A percentile compares a stretch with the other conserved stretches of the same genome.
Conservation (phyloP, 441 rosid genomes). For the Arabidopsis hybrid region DNA sequence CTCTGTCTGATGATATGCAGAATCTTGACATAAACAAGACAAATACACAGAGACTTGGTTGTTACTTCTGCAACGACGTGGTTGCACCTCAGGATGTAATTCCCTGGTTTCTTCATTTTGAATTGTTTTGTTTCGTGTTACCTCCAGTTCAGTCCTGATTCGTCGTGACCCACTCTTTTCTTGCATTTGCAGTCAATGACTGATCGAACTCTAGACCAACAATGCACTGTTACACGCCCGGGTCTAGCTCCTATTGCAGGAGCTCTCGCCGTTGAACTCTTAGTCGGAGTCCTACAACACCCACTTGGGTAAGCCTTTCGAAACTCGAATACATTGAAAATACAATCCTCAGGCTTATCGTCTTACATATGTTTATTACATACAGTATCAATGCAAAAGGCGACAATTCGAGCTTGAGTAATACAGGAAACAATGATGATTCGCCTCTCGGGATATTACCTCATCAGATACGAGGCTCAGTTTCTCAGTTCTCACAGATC, state of each 20-base stretch:
- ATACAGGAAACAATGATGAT: conserved; percentile 55
- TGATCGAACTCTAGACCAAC: conserved; percentile 93
- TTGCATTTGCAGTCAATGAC: conserved; percentile 75
- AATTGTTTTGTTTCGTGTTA: neutral
- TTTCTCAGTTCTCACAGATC: conserved; percentile 87
- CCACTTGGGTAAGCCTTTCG: conserved; percentile 69
- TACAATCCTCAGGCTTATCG: conserved; percentile 8
- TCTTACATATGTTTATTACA: conserved; percentile 28
- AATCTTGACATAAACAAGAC: conserved; percentile 53
- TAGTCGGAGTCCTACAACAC: conserved; percentile 83
- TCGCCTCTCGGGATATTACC: conserved; percentile 88
- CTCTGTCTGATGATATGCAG: conserved; percentile 49
- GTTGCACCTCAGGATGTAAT: conserved; percentile 96
- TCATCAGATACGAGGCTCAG: conserved; percentile 92
- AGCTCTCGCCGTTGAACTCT: conserved; percentile 88
- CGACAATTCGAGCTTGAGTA: conserved; percentile 58
- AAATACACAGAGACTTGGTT: conserved; percentile 72
- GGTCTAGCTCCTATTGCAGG: conserved; percentile 97
- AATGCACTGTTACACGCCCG: conserved; percentile 98
- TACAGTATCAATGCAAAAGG: conserved; percentile 73
- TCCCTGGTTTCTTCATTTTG: conserved; percentile 16
- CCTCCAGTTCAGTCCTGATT: conserved; percentile 26
- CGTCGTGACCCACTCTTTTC: neutral
- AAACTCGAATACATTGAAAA: conserved; percentile 11
- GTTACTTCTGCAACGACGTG: conserved; percentile 98